Evolutionary conservation across 495 filamentous ascomycete genomes (phyloP).

Genomic region (Penicillium cataractarum): DNA sequence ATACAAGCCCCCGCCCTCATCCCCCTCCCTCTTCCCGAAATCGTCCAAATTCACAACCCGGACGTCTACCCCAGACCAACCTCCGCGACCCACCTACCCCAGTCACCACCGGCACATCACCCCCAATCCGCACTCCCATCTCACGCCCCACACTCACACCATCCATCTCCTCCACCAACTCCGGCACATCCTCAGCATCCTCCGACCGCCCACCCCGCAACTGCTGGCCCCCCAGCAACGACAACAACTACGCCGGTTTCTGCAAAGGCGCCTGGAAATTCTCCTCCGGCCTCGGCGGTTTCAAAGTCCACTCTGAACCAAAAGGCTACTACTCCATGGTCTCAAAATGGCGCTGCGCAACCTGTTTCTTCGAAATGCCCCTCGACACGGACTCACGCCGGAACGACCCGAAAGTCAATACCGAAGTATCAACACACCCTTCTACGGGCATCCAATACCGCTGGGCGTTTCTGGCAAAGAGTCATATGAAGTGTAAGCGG

Average conservation of each 20-base stretch:
- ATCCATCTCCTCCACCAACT: slow-evolving; percentile 19
- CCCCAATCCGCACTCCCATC: neutral
- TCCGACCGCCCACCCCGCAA: slow-evolving; percentile 13
- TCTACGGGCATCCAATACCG: slow-evolving; percentile 47
- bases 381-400: slow-evolving; percentile 14
- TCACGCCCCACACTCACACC: slow-evolving; percentile 1
- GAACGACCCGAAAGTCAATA: slow-evolving; percentile 27
- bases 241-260: slow-evolving; percentile 52
- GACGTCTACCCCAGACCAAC: neutral
- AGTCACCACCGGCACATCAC: neutral
- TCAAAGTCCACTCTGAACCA: slow-evolving; percentile 37
- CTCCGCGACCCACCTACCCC: neutral
- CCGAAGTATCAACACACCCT: slow-evolving; percentile 27
- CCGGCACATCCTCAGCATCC: slow-evolving; percentile 10
- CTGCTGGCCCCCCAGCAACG: slow-evolving; percentile 38
- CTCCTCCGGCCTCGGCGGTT: slow-evolving; percentile 44
- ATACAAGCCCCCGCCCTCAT: neutral
- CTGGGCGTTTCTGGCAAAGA: slow-evolving; percentile 56
- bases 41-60: neutral
- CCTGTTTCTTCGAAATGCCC: slow-evolving; percentile 49
- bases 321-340: slow-evolving; percentile 36
- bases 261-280: slow-evolving; percentile 56
- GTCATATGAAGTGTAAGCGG: slow-evolving; percentile 40
- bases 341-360: slow-evolving; percentile 44
- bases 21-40: neutral